Base-by-base conservation (phyloP, 2,329 filamentous ascomycete genomes). In the Aspergillus candidus region DNA sequence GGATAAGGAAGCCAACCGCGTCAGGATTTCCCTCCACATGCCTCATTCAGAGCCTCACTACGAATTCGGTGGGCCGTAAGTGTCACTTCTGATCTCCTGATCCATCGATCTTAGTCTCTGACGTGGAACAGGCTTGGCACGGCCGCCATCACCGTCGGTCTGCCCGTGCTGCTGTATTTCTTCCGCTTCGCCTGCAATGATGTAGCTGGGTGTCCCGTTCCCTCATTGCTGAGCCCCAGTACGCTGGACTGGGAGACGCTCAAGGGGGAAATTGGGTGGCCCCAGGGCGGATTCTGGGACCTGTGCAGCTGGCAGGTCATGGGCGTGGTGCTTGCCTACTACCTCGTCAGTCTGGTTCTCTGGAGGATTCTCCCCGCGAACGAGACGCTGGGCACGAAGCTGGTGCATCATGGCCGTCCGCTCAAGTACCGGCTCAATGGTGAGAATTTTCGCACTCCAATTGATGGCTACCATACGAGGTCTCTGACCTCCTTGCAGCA, bases 161-260 rank as follows among this genome's bases (percentile, higher is more conserved):
- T 95, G 0, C 90, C 90, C 0, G 48, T 90, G 34, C 75, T 89
- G 53, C 79, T 87, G 57, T 93, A 90, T 68, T 63, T 82, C 55
- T 83, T 90, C 60, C 77, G 82, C 35, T 94, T 95, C 61, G 73
- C 83, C 56, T 95, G 90, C 76, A 96, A 95, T 69, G 89, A 95
- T 62, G 73, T 91, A 48, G 83, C 87, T 8, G 90, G 91, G 46
- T 96, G 90, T 61, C 90, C 90, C 34, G 82, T 85, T 2, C 88
- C 89, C 5, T 86, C 85, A 6, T 74, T 89, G 6, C 75, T 94
- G 22, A 75, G 76, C 51, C 88, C 84, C 30, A 79, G 75, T 47
- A 83, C 77, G 5, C 69, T 94, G 43, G 81, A 79, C 35, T 70
- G 87, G 42, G 77, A 82, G 12, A 77, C 78, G 52, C 69, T 94